Evolutionary conservation across 1,139 yeast genomes (phyloP).

Genomic region (Insectozyma bohioensis): DNA sequence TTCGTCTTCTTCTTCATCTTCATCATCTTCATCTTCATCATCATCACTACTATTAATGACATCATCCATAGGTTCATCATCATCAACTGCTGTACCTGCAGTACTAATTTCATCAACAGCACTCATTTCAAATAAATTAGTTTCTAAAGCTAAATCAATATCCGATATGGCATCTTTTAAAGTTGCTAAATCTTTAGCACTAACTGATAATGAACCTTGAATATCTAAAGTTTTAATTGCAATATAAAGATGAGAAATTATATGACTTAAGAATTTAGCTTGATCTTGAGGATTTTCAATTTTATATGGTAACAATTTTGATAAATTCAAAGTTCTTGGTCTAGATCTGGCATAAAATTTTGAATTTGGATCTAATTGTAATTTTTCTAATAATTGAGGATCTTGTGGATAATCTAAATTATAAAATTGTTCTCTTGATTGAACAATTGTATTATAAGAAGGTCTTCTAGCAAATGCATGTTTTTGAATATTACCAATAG

Average conservation of each 20-base stretch:
- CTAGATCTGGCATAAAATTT: constrained; percentile 54
- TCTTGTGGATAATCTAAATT: constrained; percentile 59
- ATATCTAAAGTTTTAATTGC: constrained; percentile 77
- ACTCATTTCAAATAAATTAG: constrained; percentile 43
- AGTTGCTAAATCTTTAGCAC: constrained; percentile 58
- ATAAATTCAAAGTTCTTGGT: constrained; percentile 58
- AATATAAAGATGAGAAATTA: constrained; percentile 74
- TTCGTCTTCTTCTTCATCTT: constrained; percentile 39
- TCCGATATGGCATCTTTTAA: constrained; percentile 40
- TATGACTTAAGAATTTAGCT: constrained; percentile 74
- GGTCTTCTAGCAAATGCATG: constrained; percentile 27
- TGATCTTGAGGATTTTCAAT: constrained; percentile 71
- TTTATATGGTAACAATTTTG: constrained; percentile 69
- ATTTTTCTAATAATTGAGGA: constrained; percentile 34
- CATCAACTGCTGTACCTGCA: constrained; percentile 42
- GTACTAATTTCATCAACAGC: constrained; percentile 35
- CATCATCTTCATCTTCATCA: constrained; percentile 41
- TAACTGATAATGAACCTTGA: constrained; percentile 68
- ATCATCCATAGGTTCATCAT: constrained; percentile 20
- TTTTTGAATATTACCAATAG: constrained; percentile 18
- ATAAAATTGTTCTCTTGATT: constrained; percentile 46
- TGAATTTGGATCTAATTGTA: constrained; percentile 51
- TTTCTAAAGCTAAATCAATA: constrained; percentile 54
- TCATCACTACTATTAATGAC: constrained; percentile 25
- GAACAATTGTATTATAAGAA: constrained; percentile 36